Percentiles rank a stretch among this genome's conserved stretches.
Conservation (phyloP, 208 protist genomes). For the Herpetomonas samuelpessoai region DNA sequence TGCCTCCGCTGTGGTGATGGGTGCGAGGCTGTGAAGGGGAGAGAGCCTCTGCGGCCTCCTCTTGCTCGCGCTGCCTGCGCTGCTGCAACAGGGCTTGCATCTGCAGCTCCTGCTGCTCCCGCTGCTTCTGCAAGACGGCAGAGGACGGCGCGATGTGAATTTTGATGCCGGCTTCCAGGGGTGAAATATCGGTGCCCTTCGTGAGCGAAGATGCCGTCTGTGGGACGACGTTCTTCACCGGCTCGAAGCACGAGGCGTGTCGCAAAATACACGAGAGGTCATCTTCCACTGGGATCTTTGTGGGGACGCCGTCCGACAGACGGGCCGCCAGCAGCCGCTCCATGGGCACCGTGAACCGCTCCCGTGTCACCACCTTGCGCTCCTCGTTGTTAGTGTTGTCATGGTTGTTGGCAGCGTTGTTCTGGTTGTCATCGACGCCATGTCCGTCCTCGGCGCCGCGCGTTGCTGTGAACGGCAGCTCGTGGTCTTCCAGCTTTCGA, state of each 20-base stretch:
- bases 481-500: constrained; percentile 21
- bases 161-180: constrained; percentile 79
- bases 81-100: constrained; percentile 7
- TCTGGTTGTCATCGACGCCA: background rate
- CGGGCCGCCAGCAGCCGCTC: constrained; percentile 41
- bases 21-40: background rate
- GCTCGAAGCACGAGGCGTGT: constrained; percentile 60
- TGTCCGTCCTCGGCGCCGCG: no score
- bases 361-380: background rate
- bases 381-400: constrained; percentile 3
- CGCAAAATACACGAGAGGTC: constrained; percentile 65
- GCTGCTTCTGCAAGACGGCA: constrained; percentile 45
- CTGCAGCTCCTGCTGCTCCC: constrained; percentile 26
- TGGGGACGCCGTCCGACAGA: constrained; percentile 37
- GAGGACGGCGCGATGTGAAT: constrained; percentile 81
- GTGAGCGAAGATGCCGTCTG: constrained; percentile 76
- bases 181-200: constrained; percentile 77
- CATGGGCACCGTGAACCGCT: constrained; percentile 36
- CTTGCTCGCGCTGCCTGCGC: constrained; percentile 15
- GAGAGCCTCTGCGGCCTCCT: background rate
- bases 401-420: background rate
- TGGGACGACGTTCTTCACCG: constrained; percentile 69
- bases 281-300: constrained; percentile 66
- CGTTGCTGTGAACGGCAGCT: no score
- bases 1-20: background rate